Base-by-base conservation (phyloP, 345 rosid genomes). In the Moricandia arvensis region DNA sequence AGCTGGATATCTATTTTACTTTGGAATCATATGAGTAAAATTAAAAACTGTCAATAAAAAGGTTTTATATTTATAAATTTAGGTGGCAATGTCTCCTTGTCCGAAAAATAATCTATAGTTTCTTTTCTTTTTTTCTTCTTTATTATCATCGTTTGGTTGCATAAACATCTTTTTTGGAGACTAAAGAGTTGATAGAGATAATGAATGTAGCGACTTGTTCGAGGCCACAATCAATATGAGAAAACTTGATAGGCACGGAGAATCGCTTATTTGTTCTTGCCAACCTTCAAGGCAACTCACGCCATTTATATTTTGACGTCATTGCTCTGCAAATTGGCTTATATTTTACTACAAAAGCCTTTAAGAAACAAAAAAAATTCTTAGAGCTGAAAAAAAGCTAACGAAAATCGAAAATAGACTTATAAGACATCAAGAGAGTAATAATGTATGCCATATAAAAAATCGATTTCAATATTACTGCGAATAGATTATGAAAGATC, bases 241-340 rank as follows among this genome's bases (percentile, higher is more conserved):
- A 1, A 26, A 7, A 29, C 18, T 72, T 72, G 77, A 78, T 72
- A 78, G 81, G 81, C 81, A 78, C 81, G 81, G 81, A 78, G 81
- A 78, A 78, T 72, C 77, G 73, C 77, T 66, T 37, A 13, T 21
- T 47, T 53, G 59, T 27, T 78, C 33, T 78, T 66, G 81, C 81
- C 81, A 78, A 78, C 76, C 81, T 78, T 78, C 81, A 78, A 78
- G 76, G 81, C 81, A 78, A 78, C 76, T 78, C 31, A 47, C 76
- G 81, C 68, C 81, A 78, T 71, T 66, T 47, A 47, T 11, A 4
- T 2, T 71, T 72, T 65, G 77, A 78, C 81, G 76, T 11, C 76
- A 71, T 78, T 78, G 81, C 81, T 78, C 81, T 78, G 81, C 81
- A 1, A 78, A 78, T 71, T 78, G 81, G 77, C 81, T 21, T 65